These are phyloP conservation scores for Candida coquimbonensis DNA, from an alignment of 805 yeast species.

Conservation along the genomic window DNA sequence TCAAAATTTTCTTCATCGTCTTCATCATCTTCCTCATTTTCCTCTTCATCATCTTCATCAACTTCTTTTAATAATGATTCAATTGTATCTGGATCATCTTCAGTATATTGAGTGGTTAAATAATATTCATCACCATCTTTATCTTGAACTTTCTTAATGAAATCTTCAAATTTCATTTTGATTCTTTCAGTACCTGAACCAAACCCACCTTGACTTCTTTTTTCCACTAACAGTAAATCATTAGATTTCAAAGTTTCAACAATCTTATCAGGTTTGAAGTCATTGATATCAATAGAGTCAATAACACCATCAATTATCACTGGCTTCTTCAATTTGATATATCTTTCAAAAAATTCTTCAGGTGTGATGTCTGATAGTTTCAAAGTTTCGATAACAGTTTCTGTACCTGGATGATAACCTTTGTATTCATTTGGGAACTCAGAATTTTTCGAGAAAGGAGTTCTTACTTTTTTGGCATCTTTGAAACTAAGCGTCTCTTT, in stretches of 20 bases:
- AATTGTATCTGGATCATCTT: conserved; percentile 31
- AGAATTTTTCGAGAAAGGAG: not conserved
- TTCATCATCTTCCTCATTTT: conserved; percentile 9
- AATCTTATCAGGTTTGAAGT: conserved; percentile 31
- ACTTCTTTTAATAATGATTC: not conserved
- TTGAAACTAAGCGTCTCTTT: not conserved
- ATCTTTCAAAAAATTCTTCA: conserved; percentile 10
- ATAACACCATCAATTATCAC: conserved; percentile 37
- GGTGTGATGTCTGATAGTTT: conserved; percentile 1
- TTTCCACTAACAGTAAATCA: conserved; percentile 46
- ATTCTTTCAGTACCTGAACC: conserved; percentile 56
- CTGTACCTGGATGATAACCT: conserved; percentile 8
- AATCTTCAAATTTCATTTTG: conserved; percentile 42
- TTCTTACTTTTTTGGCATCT: not conserved
- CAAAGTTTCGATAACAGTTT: not conserved
- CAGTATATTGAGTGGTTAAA: conserved; percentile 63
- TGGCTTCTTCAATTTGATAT: conserved; percentile 30
- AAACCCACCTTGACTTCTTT: conserved; percentile 52
- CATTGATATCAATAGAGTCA: conserved; percentile 27
- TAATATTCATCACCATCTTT: conserved; percentile 46
- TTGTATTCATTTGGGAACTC: conserved; percentile 8
- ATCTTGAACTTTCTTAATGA: conserved; percentile 33
- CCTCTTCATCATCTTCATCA: conserved; percentile 12
- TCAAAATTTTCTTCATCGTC: conserved; percentile 15
- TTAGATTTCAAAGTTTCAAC: conserved; percentile 31